These are phyloP conservation scores for Zygosaccharomyces sapae DNA, from an alignment of 1,139 yeast species.

Conservation along the genomic window DNA sequence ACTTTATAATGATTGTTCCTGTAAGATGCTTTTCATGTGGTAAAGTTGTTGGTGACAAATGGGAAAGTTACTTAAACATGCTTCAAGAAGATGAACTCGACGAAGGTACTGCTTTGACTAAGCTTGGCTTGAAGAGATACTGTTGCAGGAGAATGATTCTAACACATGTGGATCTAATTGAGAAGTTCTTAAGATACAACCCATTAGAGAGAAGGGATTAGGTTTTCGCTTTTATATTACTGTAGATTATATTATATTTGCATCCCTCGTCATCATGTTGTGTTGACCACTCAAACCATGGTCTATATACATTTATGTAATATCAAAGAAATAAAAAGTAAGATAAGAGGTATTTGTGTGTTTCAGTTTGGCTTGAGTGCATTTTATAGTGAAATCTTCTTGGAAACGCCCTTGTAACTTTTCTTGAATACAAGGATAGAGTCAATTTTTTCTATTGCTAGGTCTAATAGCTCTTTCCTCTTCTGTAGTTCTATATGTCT, in stretches of 20 bases:
- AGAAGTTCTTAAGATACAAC: conserved; percentile 93
- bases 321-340: not conserved
- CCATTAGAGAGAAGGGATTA: conserved; percentile 88
- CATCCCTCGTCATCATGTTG: conserved; percentile 3
- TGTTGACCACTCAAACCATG: not conserved
- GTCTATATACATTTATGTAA: conserved; percentile 5
- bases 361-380: not conserved
- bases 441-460: conserved; percentile 82
- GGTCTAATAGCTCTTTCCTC: conserved; percentile 79
- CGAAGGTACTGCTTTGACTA: conserved; percentile 94
- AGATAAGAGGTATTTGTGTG: not conserved
- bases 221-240: conserved; percentile 11
- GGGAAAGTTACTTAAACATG: conserved; percentile 91
- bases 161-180: conserved; percentile 96
- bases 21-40: conserved; percentile 99
- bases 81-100: conserved; percentile 87
- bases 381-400: conserved; percentile 34
- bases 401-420: conserved; percentile 47
- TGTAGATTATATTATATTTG: conserved; percentile 5
- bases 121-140: conserved; percentile 87
- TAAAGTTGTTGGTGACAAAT: conserved; percentile 97
- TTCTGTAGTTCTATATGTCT: conserved; percentile 91
- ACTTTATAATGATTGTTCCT: conserved; percentile 78
- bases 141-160: conserved; percentile 99
- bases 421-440: conserved; percentile 58